A percentile compares a stretch with the other conserved stretches of the same genome.
phyloP scores from a whole-genome alignment of 176 grass and related monocot species.

The Carex kokanica region DNA sequence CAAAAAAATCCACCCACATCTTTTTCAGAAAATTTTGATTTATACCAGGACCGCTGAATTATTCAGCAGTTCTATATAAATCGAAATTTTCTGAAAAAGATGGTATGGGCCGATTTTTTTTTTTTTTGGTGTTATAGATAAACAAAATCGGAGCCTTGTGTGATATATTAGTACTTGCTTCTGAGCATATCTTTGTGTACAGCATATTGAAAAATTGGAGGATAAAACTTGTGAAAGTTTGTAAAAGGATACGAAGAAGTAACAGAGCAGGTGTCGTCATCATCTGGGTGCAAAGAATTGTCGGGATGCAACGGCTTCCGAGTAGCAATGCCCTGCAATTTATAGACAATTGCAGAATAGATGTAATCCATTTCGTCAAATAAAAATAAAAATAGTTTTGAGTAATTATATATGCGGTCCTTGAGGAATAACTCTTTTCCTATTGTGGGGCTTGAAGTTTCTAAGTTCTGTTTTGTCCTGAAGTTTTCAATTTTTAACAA shows the following conservation, averaged over 20 bases:
- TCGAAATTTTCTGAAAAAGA: too few relatives aligned
- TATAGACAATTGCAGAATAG: slow-evolving; percentile 2
- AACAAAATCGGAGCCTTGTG: neutral
- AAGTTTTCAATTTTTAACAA: neutral
- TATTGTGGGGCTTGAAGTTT: neutral
- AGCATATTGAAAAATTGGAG: neutral
- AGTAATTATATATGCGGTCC: neutral
- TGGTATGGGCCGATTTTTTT: too few relatives aligned
- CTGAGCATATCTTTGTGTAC: neutral
- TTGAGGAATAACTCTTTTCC: neutral
- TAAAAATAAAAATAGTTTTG: neutral
- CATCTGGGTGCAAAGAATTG: slow-evolving; percentile 32
- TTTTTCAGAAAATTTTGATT: too few relatives aligned
- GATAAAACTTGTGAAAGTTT: neutral
- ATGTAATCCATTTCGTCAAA: neutral
- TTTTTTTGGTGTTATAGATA: too few relatives aligned
- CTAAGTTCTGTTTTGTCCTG: neutral
- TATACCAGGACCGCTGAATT: too few relatives aligned
- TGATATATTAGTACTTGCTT: neutral
- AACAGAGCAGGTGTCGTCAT: slow-evolving; percentile 43
- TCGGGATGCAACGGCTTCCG: slow-evolving; percentile 42
- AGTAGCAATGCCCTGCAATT: slow-evolving; percentile 9
- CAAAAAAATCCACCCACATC: too few relatives aligned
- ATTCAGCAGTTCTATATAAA: too few relatives aligned
- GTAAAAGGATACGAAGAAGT: slow-evolving; percentile 50